Evolutionary conservation across 2,329 filamentous ascomycete genomes (phyloP), one percentile per base, ranked within the genome.

Genomic region (Emergomyces africanus): DNA sequence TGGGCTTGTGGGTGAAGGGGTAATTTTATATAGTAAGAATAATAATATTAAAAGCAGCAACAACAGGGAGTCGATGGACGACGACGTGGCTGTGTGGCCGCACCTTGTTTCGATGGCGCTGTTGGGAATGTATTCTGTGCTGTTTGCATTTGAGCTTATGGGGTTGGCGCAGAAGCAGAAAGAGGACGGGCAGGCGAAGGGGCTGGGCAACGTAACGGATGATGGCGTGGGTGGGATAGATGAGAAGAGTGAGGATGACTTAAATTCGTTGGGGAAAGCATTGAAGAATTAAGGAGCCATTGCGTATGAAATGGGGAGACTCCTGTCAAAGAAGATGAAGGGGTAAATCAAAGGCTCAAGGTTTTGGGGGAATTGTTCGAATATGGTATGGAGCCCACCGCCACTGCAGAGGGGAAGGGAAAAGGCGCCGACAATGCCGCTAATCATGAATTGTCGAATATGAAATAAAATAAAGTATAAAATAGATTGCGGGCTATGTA

Each of bases 1-100:
- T 28, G 65, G 66, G 12, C 62, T 66, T 41, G 48, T 57, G 37
- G 55, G 59, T 5, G 66, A 68, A 57, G 55, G 30, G n/a, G n/a
- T n/a, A 2, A 23, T 53, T 23, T 10, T 39, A 33, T 20, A 37
- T 53, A 37, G 9, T 37, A 53, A 53, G 12, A 39, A 12, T 14
- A n/a, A n/a, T n/a, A n/a, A n/a, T n/a, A n/a, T n/a, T n/a, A n/a
- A n/a, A n/a, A n/a, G n/a, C n/a, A n/a, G n/a, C n/a, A 30, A 30
- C 30, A 37, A 53, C 33, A 23, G 50, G 6, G 50, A n/a, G 42
- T 35, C 20, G 0, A 37, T 4, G 33, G n/a, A 18, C 25, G 57
- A 18, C 25, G 57, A 30, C 10, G 37, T 39, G 35, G 44, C 15
- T n/a, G 12, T 50, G 23, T 59, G 57, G 57, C 37, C 57, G 25